Evolutionary conservation across 495 filamentous ascomycete species (phyloP).

Genomic region (Penicillium samsonianum): DNA sequence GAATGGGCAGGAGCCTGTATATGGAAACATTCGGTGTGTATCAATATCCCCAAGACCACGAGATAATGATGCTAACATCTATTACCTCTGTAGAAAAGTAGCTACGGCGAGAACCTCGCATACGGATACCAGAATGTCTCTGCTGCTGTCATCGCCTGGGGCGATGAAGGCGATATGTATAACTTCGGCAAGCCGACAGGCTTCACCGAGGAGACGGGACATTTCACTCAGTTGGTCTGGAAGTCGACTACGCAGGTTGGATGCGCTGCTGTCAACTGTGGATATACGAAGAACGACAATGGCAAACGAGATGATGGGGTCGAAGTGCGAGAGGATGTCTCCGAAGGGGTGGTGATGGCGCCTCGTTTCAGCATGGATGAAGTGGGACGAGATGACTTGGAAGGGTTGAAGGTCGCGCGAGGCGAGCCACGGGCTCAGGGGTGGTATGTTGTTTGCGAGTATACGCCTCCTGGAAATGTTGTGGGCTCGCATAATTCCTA

Average conservation of each 20-base stretch:
- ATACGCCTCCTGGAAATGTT: slow-evolving; percentile 73
- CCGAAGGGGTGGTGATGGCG: neutral
- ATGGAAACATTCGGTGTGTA: slow-evolving; percentile 62
- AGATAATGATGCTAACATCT: slow-evolving; percentile 9
- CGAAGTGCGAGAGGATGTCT: neutral
- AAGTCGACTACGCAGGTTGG: slow-evolving; percentile 67
- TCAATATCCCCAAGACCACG: neutral
- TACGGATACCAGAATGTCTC: slow-evolving; percentile 63
- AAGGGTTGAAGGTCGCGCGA: neutral
- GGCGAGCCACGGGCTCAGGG: slow-evolving; percentile 43
- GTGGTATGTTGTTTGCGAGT: slow-evolving; percentile 83
- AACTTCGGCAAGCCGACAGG: slow-evolving; percentile 54
- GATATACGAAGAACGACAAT: slow-evolving; percentile 24
- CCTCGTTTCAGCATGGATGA: slow-evolving; percentile 10
- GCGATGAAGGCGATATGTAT: slow-evolving; percentile 60
- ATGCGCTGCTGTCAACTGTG: slow-evolving; percentile 65
- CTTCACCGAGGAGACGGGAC: slow-evolving; percentile 69
- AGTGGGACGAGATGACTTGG: slow-evolving; percentile 4
- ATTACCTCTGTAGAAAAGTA: slow-evolving; percentile 49
- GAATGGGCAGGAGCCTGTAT: slow-evolving; percentile 55
- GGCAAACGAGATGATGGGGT: neutral
- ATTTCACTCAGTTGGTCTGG: slow-evolving; percentile 88
- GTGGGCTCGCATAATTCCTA: slow-evolving; percentile 56
- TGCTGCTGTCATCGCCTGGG: slow-evolving; percentile 66
- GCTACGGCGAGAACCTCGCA: slow-evolving; percentile 79